phyloP scores from a whole-genome alignment of 2,329 filamentous ascomycete genomes.

The Leptographium procerum region DNA sequence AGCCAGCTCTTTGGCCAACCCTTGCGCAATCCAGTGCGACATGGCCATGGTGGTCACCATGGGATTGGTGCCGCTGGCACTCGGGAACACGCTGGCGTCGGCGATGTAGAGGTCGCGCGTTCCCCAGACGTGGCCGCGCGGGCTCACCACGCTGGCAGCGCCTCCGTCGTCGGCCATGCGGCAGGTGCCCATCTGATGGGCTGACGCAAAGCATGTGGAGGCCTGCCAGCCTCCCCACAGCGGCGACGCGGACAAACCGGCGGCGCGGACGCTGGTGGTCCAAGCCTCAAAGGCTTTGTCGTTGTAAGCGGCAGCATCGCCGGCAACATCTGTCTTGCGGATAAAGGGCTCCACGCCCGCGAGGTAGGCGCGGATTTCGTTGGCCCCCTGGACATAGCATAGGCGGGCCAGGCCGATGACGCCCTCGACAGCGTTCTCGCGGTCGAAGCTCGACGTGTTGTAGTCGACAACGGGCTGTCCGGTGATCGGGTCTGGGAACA shows the following conservation, averaged over 20 bases:
- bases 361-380: conserved; percentile 61
- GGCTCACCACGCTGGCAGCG: conserved; percentile 44
- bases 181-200: conserved; percentile 73
- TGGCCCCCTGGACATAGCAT: conserved; percentile 65
- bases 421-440: conserved; percentile 59
- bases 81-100: conserved; percentile 66
- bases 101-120: conserved; percentile 54
- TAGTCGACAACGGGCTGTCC: conserved; percentile 60
- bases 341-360: conserved; percentile 54
- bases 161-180: conserved; percentile 50
- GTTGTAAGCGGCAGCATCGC: conserved; percentile 35
- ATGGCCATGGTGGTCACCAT: conserved; percentile 71
- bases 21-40: conserved; percentile 51
- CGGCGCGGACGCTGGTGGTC: conserved; percentile 36
- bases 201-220: conserved; percentile 48
- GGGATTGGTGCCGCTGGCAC: conserved; percentile 68
- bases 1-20: conserved; percentile 36
- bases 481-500: conserved; percentile 59
- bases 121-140: conserved; percentile 52
- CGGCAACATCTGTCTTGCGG: conserved; percentile 13
- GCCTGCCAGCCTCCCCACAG: conserved; percentile 30
- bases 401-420: conserved; percentile 63
- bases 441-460: conserved; percentile 58
- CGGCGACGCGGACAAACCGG: conserved; percentile 4
- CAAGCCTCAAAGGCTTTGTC: conserved; percentile 51